Base-by-base conservation (phyloP, 2,329 filamentous ascomycete species). In the Fusarium begoniae region DNA sequence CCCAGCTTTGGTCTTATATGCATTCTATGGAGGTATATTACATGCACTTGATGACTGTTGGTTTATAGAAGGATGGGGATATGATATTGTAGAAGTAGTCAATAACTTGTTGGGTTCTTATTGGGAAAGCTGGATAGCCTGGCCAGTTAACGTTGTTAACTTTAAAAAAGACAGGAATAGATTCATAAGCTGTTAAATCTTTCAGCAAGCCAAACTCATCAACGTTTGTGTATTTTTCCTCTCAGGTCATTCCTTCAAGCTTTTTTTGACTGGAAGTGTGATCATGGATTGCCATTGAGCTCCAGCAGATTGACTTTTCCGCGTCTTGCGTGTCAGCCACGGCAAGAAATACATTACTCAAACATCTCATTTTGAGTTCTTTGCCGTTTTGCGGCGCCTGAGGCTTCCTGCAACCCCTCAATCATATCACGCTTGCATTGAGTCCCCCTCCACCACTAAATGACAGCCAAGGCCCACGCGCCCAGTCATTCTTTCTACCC, bases 291-390 rank as follows among this genome's bases (percentile, higher is more conserved):
- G n/a, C 9, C 6, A 18, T 1, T 6, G 0, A 24, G 10, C 15
- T 3, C 9, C 0, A 26, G 15, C n/a, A 10, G 3, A 44, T 26
- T 44, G n/a, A 44, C 10, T 10, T 17, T 24, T 26, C n/a, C 6
- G n/a, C 2, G 7, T 44, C n/a, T 24, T 18, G 0, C 1, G 0
- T 24, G 0, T 44, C 9, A 12, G 41, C 22, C 14, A 24, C 0
- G 7, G n/a, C n/a, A 18, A 11, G 0, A 0, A 44, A 11, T 12
- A 22, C 17, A 44, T 44, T 44, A 24, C n/a, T 24, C n/a, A 17
- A 44, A 5, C 41, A 44, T 24, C 22, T 8, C 6, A 24, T 12
- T 12, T 44, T 18, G 2, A 24, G n/a, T 13, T 24, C 17, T 24
- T 24, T 12, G 43, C 10, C 43, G 11, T 24, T 24, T 24, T 18